Evolutionary conservation across 805 yeast species (phyloP).

Genomic region (Candida qinlingensis): DNA sequence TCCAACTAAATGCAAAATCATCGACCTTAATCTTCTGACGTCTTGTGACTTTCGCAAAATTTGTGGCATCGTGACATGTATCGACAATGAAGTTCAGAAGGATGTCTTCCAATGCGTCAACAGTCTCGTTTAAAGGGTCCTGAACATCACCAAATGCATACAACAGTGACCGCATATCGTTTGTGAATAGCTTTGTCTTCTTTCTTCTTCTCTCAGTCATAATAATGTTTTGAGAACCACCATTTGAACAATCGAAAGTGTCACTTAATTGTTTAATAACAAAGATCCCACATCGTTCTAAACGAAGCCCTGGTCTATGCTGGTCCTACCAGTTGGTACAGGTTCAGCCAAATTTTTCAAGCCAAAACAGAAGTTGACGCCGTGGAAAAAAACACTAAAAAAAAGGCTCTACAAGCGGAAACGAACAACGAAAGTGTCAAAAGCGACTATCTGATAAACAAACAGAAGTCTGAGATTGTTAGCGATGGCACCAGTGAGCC

Average conservation of each 20-base stretch:
- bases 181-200: conserved; percentile 39
- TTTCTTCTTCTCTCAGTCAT: conserved; percentile 28
- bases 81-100: conserved; percentile 59
- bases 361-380: background rate
- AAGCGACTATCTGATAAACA: background rate
- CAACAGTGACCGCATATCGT: conserved; percentile 51
- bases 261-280: background rate
- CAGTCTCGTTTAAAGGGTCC: conserved; percentile 62
- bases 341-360: background rate
- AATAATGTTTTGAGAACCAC: too few species aligned
- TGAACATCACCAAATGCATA: conserved; percentile 71
- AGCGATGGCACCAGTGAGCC: too few species aligned
- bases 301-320: too few species aligned
- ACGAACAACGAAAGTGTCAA: background rate
- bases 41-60: conserved; percentile 44
- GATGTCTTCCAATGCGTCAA: conserved; percentile 62
- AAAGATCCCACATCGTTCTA: too few species aligned
- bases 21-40: conserved; percentile 65
- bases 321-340: too few species aligned
- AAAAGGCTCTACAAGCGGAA: background rate
- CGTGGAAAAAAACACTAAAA: background rate
- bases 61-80: conserved; percentile 49
- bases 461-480: too few species aligned
- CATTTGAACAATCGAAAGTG: conserved; percentile 1
- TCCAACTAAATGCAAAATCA: conserved; percentile 64